A percentile compares a stretch with the other conserved stretches of the same genome.
Conservation (phyloP, 345 rosid genomes). For the Noccaea bulbosa region DNA sequence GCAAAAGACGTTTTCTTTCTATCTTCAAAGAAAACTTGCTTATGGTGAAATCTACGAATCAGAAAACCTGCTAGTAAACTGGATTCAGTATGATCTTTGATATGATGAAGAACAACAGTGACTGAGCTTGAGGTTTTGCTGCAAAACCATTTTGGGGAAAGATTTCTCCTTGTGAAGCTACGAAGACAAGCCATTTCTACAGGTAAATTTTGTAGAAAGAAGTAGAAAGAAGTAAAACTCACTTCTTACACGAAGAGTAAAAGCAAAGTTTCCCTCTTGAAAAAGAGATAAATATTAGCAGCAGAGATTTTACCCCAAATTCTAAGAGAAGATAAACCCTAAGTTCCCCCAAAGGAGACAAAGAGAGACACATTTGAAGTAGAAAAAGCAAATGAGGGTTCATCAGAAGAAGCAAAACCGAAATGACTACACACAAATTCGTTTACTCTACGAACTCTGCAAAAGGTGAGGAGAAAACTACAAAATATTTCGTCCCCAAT, state of each 20-base stretch:
- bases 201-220: background rate
- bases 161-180: constrained; percentile 23
- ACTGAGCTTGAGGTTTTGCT: constrained; percentile 1
- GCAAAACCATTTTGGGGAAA: constrained; percentile 20
- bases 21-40: constrained; percentile 44
- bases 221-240: background rate
- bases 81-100: constrained; percentile 17
- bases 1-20: background rate
- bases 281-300: background rate
- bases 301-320: background rate
- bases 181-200: constrained; percentile 26
- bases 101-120: constrained; percentile 27
- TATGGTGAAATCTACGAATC: constrained; percentile 43
- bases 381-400: too few relatives aligned
- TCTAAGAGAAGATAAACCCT: background rate
- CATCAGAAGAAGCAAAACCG: background rate
- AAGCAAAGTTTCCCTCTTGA: background rate
- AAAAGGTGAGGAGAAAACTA: too few relatives aligned
- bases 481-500: too few relatives aligned
- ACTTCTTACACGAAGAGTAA: background rate
- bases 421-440: background rate
- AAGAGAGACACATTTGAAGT: background rate
- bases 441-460: constrained; percentile 17
- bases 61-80: constrained; percentile 25
- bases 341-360: background rate